These are phyloP conservation scores for Globisporangium cystogenes DNA, from an alignment of 352 stramenopile species.

Conservation along the genomic window DNA sequence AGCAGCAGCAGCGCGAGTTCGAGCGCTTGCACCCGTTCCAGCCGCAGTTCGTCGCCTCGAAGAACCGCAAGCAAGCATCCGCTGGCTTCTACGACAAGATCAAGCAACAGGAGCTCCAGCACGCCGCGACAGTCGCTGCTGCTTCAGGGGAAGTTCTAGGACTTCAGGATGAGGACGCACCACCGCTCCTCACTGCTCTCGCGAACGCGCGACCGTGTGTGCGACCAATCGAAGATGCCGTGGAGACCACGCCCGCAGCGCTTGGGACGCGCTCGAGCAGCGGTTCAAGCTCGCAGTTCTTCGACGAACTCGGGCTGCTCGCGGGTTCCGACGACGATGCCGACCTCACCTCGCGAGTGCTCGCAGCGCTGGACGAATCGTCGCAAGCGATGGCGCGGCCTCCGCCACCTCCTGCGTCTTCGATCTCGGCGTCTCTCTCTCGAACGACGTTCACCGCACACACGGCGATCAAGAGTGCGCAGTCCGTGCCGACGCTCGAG, in stretches of 20 bases:
- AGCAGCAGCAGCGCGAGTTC: constrained; percentile 57
- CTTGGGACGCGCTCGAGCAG: constrained; percentile 24
- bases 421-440: background rate
- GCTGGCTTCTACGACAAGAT: constrained; percentile 56
- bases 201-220: constrained; percentile 53
- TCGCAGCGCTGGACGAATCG: constrained; percentile 43
- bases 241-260: background rate
- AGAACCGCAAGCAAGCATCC: constrained; percentile 27
- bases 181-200: constrained; percentile 39
- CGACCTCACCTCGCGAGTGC: constrained; percentile 45
- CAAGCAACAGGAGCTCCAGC: constrained; percentile 10
- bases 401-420: background rate
- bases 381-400: background rate
- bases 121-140: background rate
- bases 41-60: constrained; percentile 38
- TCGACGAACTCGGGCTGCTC: constrained; percentile 6
- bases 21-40: constrained; percentile 57
- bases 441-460: background rate
- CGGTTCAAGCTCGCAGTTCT: constrained; percentile 23
- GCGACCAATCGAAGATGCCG: constrained; percentile 41
- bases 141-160: background rate
- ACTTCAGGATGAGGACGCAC: background rate
- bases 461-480: too few species aligned
- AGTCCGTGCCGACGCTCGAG: too few species aligned
- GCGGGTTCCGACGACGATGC: constrained; percentile 38